Evolutionary conservation across 768 basidiomycete species (phyloP).

Genomic region (Pseudohyphozyma bogoriensis): DNA sequence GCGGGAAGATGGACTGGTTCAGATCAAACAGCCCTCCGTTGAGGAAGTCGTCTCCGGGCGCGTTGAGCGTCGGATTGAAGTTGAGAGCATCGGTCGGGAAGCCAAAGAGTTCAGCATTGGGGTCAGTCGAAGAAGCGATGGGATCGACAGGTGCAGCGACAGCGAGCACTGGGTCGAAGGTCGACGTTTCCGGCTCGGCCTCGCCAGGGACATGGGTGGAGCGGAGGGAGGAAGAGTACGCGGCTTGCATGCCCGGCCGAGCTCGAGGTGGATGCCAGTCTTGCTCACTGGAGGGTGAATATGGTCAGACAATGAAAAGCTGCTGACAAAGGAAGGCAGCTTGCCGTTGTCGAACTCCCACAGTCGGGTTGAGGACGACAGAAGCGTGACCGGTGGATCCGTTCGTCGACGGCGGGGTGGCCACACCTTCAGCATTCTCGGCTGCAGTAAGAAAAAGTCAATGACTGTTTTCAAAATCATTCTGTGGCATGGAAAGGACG

Average conservation of each 20-base stretch:
- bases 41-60: not conserved
- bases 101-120: not conserved
- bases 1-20: not conserved
- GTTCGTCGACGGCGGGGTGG: conserved; percentile 12
- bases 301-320: not conserved
- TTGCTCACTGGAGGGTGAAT: conserved; percentile 1
- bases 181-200: not conserved
- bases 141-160: not conserved
- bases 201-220: conserved; percentile 18
- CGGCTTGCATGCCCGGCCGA: not conserved
- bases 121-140: not conserved
- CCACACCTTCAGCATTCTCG: conserved; percentile 23
- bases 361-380: conserved; percentile 27
- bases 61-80: conserved; percentile 1
- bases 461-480: conserved; percentile 15
- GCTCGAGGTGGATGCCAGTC: conserved; percentile 21
- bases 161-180: not conserved
- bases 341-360: conserved; percentile 24
- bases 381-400: conserved; percentile 10
- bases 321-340: no score
- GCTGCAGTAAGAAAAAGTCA: no score
- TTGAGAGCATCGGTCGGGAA: not conserved
- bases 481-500: not conserved
- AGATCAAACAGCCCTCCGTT: not conserved
- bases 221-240: conserved; percentile 17